These are phyloP conservation scores for Acacia pycnantha DNA, from an alignment of 331 rosid genomes.

Conservation along the genomic window DNA sequence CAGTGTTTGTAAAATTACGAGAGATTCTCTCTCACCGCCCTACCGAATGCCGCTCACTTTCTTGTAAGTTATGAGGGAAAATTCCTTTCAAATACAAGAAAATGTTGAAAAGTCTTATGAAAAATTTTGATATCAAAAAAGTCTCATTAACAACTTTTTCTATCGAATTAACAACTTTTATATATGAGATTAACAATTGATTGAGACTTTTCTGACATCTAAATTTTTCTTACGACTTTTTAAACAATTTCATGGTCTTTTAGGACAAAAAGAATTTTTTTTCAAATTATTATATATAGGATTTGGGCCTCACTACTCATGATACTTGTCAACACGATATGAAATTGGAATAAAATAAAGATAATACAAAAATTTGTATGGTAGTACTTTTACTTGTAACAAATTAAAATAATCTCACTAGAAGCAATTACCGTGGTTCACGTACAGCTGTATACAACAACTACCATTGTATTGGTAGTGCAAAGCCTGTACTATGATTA, in stretches of 20 bases:
- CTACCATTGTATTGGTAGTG: slow-evolving; percentile 66
- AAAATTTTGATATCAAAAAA: too few species aligned
- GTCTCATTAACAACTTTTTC: too few species aligned
- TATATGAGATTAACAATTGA: too few species aligned
- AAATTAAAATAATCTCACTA: background rate
- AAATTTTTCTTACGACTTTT: too few species aligned
- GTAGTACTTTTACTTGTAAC: background rate
- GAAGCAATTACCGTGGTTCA: background rate
- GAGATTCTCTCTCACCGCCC: background rate
- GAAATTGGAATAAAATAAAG: background rate
- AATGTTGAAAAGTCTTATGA: too few species aligned
- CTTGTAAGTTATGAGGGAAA: background rate
- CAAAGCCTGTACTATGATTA: slow-evolving; percentile 81
- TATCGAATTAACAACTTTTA: too few species aligned
- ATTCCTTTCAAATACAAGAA: too few species aligned
- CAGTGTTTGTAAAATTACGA: background rate
- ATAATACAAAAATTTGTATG: background rate
- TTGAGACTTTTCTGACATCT: too few species aligned
- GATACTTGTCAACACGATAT: background rate
- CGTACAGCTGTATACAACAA: slow-evolving; percentile 73
- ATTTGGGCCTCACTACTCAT: background rate
- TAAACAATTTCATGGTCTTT: too few species aligned
- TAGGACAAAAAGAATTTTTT: too few species aligned
- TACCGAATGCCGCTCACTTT: background rate
- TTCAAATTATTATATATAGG: too few species aligned